Evolutionary conservation across 257 asterid genomes (phyloP).

Genomic region (Petrea volubilis): DNA sequence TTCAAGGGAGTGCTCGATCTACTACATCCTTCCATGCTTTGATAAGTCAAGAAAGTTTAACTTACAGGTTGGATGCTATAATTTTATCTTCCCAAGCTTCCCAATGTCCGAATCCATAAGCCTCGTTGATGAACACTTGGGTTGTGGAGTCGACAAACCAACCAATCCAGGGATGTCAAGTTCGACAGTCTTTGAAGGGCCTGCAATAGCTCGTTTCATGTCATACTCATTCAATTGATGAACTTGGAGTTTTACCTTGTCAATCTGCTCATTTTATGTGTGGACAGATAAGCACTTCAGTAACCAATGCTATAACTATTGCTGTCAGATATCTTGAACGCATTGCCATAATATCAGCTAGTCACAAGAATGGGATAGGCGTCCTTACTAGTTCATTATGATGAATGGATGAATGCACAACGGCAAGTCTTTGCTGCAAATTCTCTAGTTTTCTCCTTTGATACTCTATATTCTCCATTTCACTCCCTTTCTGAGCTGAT

Average conservation of each 20-base stretch:
- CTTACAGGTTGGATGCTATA: constrained; percentile 31
- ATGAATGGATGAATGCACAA: constrained; percentile 61
- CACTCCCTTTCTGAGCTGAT: constrained; percentile 72
- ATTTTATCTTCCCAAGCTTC: constrained; percentile 63
- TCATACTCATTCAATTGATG: constrained; percentile 58
- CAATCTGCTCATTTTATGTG: constrained; percentile 57
- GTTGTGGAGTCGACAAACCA: constrained; percentile 59
- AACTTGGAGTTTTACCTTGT: constrained; percentile 57
- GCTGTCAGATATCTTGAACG: constrained; percentile 1
- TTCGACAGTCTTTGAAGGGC: constrained; percentile 62
- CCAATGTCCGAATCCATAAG: constrained; percentile 83
- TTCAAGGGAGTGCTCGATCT: neutral
- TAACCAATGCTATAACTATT: neutral
- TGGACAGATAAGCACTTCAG: neutral
- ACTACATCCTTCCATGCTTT: neutral
- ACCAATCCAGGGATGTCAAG: constrained; percentile 99
- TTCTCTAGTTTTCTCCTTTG: constrained; percentile 73
- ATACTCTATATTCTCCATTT: constrained; percentile 71
- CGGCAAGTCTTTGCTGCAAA: constrained; percentile 66
- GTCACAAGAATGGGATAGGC: neutral
- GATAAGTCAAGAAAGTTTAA: neutral
- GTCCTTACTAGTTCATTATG: constrained; percentile 73
- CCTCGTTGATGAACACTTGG: constrained; percentile 57
- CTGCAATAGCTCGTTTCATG: constrained; percentile 66
- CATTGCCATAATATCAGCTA: neutral